Evolutionary conservation across 31 red algal species (phyloP).

Genomic region (Porphyra umbilicalis): DNA sequence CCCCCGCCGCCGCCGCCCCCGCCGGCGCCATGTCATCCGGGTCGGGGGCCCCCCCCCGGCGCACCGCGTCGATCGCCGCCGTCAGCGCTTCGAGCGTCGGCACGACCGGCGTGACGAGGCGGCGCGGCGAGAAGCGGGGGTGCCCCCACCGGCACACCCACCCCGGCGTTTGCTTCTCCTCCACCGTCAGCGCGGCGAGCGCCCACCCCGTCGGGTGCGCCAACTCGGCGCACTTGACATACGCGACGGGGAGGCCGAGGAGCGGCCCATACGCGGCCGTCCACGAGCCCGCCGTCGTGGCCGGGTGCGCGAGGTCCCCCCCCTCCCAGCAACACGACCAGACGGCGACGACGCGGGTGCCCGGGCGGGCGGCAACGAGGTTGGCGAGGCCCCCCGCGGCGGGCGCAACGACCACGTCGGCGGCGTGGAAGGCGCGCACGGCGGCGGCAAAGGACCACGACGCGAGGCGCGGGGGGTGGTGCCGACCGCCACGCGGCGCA

Average conservation of each 20-base stretch:
- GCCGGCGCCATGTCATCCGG: neutral
- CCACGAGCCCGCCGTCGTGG: neutral
- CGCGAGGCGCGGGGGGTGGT: neutral
- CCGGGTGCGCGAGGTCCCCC: neutral
- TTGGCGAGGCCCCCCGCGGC: slow-evolving; percentile 43
- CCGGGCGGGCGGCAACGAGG: slow-evolving; percentile 8
- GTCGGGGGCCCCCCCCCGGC: neutral
- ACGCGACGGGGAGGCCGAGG: neutral
- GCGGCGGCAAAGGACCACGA: slow-evolving; percentile 8
- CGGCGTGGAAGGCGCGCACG: slow-evolving; percentile 9
- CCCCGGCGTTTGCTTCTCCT: neutral
- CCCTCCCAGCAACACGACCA: slow-evolving; percentile 42
- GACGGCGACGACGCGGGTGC: slow-evolving; percentile 18
- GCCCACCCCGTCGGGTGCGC: neutral
- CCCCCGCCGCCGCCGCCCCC: neutral
- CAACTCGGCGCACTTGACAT: neutral
- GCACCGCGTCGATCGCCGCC: neutral
- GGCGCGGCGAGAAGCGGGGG: neutral
- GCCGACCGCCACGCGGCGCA: neutral
- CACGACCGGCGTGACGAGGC: neutral
- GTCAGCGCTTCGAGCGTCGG: neutral
- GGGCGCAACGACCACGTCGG: slow-evolving; percentile 29
- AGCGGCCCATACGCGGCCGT: neutral
- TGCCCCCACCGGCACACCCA: neutral
- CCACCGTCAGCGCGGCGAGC: neutral